phyloP scores from a whole-genome alignment of 2,329 filamentous ascomycete species.

The Tolypocladium ovalisporum region DNA sequence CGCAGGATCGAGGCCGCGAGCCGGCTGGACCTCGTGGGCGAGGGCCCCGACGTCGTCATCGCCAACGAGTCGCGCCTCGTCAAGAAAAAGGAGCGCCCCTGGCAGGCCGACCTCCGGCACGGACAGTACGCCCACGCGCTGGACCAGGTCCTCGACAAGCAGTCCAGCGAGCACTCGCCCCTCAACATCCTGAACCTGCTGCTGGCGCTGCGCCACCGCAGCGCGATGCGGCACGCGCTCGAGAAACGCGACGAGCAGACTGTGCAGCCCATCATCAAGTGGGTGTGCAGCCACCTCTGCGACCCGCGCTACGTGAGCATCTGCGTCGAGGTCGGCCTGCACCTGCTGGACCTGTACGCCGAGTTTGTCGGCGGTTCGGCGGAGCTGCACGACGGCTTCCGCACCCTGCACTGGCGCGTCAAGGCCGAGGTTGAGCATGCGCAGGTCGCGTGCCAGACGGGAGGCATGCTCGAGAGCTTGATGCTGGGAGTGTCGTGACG shows the following conservation, averaged over 20 bases:
- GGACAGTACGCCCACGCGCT: slow-evolving; percentile 68
- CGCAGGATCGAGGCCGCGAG: slow-evolving; percentile 31
- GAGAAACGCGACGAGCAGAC: slow-evolving; percentile 69
- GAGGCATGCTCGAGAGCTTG: slow-evolving; percentile 73
- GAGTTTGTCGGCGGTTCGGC: slow-evolving; percentile 65
- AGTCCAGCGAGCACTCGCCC: slow-evolving; percentile 41
- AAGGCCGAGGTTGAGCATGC: slow-evolving; percentile 70
- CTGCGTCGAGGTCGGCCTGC: slow-evolving; percentile 72
- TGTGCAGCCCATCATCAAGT: slow-evolving; percentile 72
- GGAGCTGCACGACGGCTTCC: slow-evolving; percentile 61
- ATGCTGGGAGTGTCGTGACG: slow-evolving; percentile 22
- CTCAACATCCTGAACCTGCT: slow-evolving; percentile 65
- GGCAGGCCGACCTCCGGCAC: slow-evolving; percentile 74
- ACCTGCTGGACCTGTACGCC: slow-evolving; percentile 79
- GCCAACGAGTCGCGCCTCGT: slow-evolving; percentile 50
- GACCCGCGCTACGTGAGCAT: slow-evolving; percentile 73
- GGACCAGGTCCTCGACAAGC: slow-evolving; percentile 60
- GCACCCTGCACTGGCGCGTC: slow-evolving; percentile 59
- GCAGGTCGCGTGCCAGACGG: slow-evolving; percentile 69
- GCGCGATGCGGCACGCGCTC: slow-evolving; percentile 71
- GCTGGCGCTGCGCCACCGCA: slow-evolving; percentile 76
- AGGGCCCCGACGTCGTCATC: slow-evolving; percentile 81
- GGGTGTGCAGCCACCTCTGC: slow-evolving; percentile 70
- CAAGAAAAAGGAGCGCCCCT: slow-evolving; percentile 53
- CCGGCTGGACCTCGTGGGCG: slow-evolving; percentile 69